phyloP scores from a whole-genome alignment of 1,284 basidiomycete species.

The Psilocybe mexicana region DNA sequence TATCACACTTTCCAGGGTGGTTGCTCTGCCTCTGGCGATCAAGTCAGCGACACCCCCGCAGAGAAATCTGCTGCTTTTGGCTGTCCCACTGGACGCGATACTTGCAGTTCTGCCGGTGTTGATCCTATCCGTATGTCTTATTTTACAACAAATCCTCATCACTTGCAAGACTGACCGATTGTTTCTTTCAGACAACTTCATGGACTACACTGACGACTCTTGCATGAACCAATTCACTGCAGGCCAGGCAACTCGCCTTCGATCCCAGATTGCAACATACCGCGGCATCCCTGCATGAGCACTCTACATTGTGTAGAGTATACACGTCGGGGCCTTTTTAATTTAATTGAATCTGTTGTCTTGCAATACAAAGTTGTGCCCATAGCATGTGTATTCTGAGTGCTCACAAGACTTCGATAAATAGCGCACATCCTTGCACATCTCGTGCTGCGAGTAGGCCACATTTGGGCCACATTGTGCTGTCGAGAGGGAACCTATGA shows the following conservation, averaged over 20 bases:
- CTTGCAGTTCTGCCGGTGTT: conserved; percentile 43
- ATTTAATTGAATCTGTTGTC: neutral
- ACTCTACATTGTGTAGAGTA: too few species aligned
- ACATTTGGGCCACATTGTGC: neutral
- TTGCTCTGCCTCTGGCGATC: conserved; percentile 48
- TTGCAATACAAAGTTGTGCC: neutral
- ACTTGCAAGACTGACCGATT: neutral
- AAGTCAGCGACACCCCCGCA: conserved; percentile 51
- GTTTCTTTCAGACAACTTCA: conserved; percentile 38
- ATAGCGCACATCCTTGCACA: neutral
- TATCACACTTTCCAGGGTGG: conserved; percentile 65
- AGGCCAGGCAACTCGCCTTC: conserved; percentile 43
- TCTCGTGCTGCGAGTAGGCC: neutral
- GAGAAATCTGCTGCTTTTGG: conserved; percentile 46
- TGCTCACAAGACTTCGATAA: neutral
- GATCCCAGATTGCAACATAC: conserved; percentile 46
- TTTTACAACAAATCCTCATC: conserved; percentile 11
- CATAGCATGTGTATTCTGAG: neutral
- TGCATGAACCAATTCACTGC: conserved; percentile 53
- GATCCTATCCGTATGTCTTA: conserved; percentile 46
- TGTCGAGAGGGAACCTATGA: neutral
- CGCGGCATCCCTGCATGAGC: conserved; percentile 34
- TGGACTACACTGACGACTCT: conserved; percentile 44
- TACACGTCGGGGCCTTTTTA: too few species aligned
- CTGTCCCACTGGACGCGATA: conserved; percentile 49